Evolutionary conservation across 768 basidiomycete species (phyloP).

Genomic region (Lentinula raphanica): DNA sequence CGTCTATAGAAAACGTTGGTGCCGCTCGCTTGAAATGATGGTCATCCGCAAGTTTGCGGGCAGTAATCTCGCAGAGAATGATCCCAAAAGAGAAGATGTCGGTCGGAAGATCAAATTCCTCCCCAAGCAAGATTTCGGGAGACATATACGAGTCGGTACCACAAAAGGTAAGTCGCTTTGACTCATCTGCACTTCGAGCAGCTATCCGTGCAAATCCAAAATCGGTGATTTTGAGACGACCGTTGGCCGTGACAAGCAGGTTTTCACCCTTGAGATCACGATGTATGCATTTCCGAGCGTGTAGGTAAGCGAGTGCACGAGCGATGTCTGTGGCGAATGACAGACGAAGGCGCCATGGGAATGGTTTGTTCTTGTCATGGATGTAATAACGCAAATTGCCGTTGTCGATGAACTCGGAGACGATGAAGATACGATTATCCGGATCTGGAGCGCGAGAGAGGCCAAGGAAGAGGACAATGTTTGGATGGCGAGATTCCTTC

Average conservation of each 20-base stretch:
- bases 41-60: slow-evolving; percentile 82
- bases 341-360: slow-evolving; percentile 90
- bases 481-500: slow-evolving; percentile 91
- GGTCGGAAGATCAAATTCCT: slow-evolving; percentile 89
- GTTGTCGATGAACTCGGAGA: slow-evolving; percentile 92
- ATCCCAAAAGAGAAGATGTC: slow-evolving; percentile 93
- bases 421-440: slow-evolving; percentile 85
- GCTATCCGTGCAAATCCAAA: slow-evolving; percentile 97
- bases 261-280: slow-evolving; percentile 98
- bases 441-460: slow-evolving; percentile 74
- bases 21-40: slow-evolving; percentile 69
- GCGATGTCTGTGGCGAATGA: slow-evolving; percentile 95
- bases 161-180: slow-evolving; percentile 77
- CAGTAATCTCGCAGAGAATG: slow-evolving; percentile 88
- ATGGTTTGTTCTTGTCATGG: slow-evolving; percentile 72
- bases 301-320: slow-evolving; percentile 94
- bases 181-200: slow-evolving; percentile 86
- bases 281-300: slow-evolving; percentile 86
- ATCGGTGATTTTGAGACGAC: slow-evolving; percentile 95
- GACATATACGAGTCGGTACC: slow-evolving; percentile 97
- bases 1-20: slow-evolving; percentile 75
- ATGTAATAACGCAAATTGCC: slow-evolving; percentile 92
- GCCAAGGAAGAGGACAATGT: slow-evolving; percentile 91
- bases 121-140: slow-evolving; percentile 88
- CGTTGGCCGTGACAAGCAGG: slow-evolving; percentile 89